Percentiles rank a stretch among this genome's conserved stretches.
phyloP scores from a whole-genome alignment of 2,329 filamentous ascomycete genomes.

The Sclerotinia spermophila region DNA sequence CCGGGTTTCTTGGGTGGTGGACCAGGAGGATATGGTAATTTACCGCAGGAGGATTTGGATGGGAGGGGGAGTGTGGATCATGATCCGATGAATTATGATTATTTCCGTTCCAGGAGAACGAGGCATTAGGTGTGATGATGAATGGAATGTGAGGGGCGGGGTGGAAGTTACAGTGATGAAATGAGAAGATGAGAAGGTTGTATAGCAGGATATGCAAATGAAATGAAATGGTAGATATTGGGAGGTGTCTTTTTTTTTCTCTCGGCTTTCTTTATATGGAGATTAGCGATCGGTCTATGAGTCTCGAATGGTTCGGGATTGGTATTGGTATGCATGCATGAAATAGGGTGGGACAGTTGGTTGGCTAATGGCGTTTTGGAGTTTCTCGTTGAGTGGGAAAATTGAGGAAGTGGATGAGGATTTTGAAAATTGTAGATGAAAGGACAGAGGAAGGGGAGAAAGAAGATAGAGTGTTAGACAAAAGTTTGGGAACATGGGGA shows the following conservation, averaged over 20 bases:
- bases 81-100: conserved; percentile 36
- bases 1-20: conserved; percentile 55
- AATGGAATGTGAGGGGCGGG: no score
- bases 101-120: conserved; percentile 32
- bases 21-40: conserved; percentile 55
- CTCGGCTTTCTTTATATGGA: not conserved
- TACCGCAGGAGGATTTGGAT: conserved; percentile 47
- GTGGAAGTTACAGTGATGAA: not conserved
- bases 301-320: not conserved
- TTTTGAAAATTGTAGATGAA: not conserved
- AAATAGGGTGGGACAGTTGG: not conserved
- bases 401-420: not conserved
- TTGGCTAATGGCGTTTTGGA: conserved; percentile 5
- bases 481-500: no score
- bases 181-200: not conserved
- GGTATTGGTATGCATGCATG: not conserved
- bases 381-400: not conserved
- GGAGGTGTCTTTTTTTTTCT: not conserved
- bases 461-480: no score
- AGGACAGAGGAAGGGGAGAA: no score
- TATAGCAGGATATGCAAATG: conserved; percentile 3
- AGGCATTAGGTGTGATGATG: not conserved
- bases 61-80: conserved; percentile 25
- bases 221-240: conserved; percentile 14
- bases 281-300: not conserved